Conservation (phyloP, 2,329 filamentous ascomycete genomes). For the Monosporascus sp. region DNA sequence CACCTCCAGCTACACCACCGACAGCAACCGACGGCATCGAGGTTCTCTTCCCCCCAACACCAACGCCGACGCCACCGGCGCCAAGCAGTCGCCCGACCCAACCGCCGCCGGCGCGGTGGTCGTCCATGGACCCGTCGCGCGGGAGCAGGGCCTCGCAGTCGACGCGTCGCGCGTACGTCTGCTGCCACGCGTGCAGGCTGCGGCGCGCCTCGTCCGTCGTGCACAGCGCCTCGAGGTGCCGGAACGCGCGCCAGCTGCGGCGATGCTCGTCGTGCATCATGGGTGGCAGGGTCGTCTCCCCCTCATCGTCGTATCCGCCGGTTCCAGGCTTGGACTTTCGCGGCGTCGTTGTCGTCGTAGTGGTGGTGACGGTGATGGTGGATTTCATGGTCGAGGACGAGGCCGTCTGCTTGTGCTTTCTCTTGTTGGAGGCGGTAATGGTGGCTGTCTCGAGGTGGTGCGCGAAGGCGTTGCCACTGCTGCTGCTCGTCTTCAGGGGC, state of each 20-base stretch:
- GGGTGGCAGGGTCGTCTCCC: neutral
- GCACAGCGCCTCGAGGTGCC: constrained; percentile 42
- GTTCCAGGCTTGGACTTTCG: too few relatives aligned
- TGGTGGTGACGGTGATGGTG: too few relatives aligned
- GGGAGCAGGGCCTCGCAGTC: constrained; percentile 37
- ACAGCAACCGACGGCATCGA: neutral
- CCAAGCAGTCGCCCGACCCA: constrained; percentile 24
- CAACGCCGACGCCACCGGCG: constrained; percentile 4
- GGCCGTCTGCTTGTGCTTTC: too few relatives aligned
- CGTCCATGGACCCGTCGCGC: constrained; percentile 20
- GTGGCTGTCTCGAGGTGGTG: too few relatives aligned
- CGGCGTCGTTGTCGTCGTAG: too few relatives aligned
- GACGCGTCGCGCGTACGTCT: constrained; percentile 38
- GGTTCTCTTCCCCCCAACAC: neutral
- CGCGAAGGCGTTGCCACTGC: too few relatives aligned
- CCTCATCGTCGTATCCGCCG: neutral
- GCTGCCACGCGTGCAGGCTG: constrained; percentile 45
- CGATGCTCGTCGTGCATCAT: constrained; percentile 34
- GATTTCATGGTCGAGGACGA: too few relatives aligned
- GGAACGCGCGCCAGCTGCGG: constrained; percentile 39
- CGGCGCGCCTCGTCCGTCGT: constrained; percentile 40
- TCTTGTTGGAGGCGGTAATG: too few relatives aligned
- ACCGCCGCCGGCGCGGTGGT: constrained; percentile 12
- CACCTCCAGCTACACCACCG: constrained; percentile 6
- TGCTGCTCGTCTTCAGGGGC: too few relatives aligned